Evolutionary conservation across 1,139 yeast genomes (phyloP).

Genomic region (Entelexis sorbosivorans): DNA sequence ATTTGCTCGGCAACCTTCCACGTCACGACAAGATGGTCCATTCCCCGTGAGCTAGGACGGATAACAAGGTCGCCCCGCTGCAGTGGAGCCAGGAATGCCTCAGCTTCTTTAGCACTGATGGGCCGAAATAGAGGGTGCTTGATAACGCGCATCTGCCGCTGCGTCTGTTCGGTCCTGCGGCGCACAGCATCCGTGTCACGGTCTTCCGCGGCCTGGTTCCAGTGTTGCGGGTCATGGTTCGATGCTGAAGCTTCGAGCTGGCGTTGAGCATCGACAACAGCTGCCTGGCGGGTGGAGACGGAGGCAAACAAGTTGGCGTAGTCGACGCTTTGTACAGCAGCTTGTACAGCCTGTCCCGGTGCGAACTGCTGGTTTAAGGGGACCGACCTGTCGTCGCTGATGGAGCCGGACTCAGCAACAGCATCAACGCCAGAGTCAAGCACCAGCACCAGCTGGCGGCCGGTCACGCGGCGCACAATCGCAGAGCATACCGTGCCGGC

Average conservation of each 20-base stretch:
- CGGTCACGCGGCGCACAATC: slow-evolving; percentile 44
- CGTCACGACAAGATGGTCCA: slow-evolving; percentile 78
- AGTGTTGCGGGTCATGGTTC: slow-evolving; percentile 44
- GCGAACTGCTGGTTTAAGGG: slow-evolving; percentile 40
- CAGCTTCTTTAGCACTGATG: slow-evolving; percentile 80
- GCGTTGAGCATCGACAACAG: slow-evolving; percentile 46
- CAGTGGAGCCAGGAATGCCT: slow-evolving; percentile 79
- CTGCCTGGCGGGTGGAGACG: slow-evolving; percentile 58
- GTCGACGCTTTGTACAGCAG: slow-evolving; percentile 59
- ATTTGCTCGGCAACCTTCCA: slow-evolving; percentile 91
- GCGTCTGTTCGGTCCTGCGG: slow-evolving; percentile 41
- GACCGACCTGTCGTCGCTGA: slow-evolving; percentile 45
- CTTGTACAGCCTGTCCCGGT: slow-evolving; percentile 76
- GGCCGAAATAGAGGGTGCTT: slow-evolving; percentile 88
- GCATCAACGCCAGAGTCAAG: slow-evolving; percentile 75
- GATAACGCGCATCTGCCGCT: slow-evolving; percentile 60
- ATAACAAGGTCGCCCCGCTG: slow-evolving; percentile 87
- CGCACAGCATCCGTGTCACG: slow-evolving; percentile 48
- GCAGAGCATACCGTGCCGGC: slow-evolving; percentile 73
- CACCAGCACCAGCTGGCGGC: slow-evolving; percentile 43
- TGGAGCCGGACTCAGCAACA: slow-evolving; percentile 51
- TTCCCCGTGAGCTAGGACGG: slow-evolving; percentile 87
- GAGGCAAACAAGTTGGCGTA: slow-evolving; percentile 64
- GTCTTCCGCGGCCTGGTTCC: slow-evolving; percentile 75
- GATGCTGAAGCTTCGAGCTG: slow-evolving; percentile 26